Evolutionary conservation across 371 early-diverging fungal species (phyloP).

Genomic region (Apophysomyces sp.): DNA sequence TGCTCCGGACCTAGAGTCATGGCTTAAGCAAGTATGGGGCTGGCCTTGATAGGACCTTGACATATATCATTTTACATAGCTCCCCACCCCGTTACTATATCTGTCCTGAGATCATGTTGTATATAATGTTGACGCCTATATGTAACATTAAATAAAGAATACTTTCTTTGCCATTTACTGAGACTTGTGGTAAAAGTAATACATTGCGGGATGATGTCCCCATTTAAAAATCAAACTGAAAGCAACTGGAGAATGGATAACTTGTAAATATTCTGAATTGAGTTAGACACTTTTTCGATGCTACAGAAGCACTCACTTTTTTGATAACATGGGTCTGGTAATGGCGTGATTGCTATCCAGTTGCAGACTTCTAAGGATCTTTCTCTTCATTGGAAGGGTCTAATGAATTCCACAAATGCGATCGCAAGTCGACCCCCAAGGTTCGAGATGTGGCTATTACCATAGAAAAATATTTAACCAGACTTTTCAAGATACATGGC

Average conservation of each 20-base stretch:
- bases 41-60: slow-evolving; percentile 23
- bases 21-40: slow-evolving; percentile 57
- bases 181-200: too few relatives aligned
- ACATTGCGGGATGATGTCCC: too few relatives aligned
- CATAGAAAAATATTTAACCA: background rate
- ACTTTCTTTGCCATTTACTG: too few relatives aligned
- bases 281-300: too few relatives aligned
- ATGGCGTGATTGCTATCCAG: background rate
- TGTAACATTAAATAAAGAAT: background rate
- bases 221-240: background rate
- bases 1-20: slow-evolving; percentile 33
- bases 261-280: background rate
- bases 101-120: background rate
- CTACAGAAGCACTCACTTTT: too few relatives aligned
- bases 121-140: background rate
- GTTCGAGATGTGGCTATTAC: background rate
- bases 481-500: background rate
- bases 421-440: background rate
- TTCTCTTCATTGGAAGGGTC: background rate
- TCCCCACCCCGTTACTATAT: background rate
- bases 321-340: too few relatives aligned
- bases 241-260: background rate
- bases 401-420: background rate
- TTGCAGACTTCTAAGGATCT: background rate
- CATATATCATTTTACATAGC: background rate